These are phyloP conservation scores for Bothriochloa decipiens DNA, from an alignment of 176 grass and related monocot species.

Conservation along the genomic window DNA sequence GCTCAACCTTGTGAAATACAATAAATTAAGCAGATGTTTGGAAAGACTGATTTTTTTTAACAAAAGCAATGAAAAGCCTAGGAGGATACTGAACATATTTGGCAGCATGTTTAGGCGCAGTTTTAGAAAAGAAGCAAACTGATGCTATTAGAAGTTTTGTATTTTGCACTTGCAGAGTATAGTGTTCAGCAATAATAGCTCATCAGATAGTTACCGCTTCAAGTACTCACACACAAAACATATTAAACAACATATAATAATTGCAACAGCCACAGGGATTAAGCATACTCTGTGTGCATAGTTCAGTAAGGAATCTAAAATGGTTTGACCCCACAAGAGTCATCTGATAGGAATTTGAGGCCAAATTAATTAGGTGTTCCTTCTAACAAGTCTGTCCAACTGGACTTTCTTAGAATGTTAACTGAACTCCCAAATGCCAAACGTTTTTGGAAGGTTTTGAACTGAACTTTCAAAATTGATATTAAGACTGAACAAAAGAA, in stretches of 20 bases:
- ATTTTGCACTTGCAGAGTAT: constrained; percentile 11
- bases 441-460: no score
- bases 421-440: no score
- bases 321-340: neutral
- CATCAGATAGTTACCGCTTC: neutral
- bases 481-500: constrained; percentile 21
- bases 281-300: neutral
- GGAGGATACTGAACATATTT: neutral
- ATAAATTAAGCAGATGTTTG: neutral
- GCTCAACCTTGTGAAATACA: neutral
- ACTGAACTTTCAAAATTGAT: neutral
- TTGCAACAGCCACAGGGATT: neutral
- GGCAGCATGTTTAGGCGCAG: neutral
- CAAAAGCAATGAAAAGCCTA: neutral
- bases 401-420: no score
- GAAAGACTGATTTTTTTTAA: neutral
- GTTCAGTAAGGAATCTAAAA: constrained; percentile 21
- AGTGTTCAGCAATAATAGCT: neutral
- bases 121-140: constrained; percentile 15
- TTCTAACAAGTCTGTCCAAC: neutral
- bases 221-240: constrained; percentile 9
- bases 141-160: neutral
- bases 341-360: neutral
- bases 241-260: neutral
- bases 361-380: neutral